Evolutionary conservation across 805 yeast genomes (phyloP).

Genomic region (Teunomyces funiuensis): DNA sequence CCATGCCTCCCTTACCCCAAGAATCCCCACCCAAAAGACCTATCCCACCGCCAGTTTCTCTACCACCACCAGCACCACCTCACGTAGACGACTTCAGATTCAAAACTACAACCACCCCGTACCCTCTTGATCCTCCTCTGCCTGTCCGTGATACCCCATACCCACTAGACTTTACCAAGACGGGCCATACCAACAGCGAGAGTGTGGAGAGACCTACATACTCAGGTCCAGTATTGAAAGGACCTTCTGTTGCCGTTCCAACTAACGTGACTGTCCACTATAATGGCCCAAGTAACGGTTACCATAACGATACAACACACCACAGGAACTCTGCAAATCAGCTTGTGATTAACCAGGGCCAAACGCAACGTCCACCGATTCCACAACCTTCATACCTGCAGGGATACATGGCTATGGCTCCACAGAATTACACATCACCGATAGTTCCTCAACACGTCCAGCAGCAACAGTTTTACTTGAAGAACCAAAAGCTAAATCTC

Average conservation of each 20-base stretch:
- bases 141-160: neutral
- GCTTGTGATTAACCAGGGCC: too few relatives aligned
- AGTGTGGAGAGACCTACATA: neutral
- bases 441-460: conserved; percentile 31
- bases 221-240: conserved; percentile 3
- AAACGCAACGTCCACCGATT: conserved; percentile 1
- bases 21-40: conserved; percentile 2
- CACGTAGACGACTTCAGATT: neutral
- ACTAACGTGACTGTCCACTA: conserved; percentile 1
- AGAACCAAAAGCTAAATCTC: conserved; percentile 15
- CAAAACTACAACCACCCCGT: neutral
- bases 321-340: too few relatives aligned
- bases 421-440: neutral
- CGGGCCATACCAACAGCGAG: neutral
- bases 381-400: conserved; percentile 5
- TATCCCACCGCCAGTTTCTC: neutral
- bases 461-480: conserved; percentile 15
- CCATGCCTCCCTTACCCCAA: conserved; percentile 2
- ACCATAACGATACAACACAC: neutral
- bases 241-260: conserved; percentile 1
- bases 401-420: neutral
- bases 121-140: neutral
- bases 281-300: neutral
- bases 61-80: conserved; percentile 4
- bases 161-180: too few relatives aligned